Conservation (phyloP, 192 early-diverging fungal species). For the Globomyces pollinis-pini region DNA sequence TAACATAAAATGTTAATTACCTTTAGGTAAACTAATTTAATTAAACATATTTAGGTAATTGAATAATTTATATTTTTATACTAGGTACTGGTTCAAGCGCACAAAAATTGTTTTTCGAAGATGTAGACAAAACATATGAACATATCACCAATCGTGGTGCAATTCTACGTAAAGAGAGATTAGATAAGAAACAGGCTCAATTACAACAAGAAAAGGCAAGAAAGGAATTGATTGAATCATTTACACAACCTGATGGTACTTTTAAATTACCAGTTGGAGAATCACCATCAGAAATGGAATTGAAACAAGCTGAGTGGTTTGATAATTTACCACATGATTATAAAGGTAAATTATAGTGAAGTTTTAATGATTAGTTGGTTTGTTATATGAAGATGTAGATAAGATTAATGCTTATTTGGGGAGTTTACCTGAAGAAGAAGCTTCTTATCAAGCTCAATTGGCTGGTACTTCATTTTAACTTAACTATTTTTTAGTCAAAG, state of each 20-base stretch:
- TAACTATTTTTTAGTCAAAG: no score
- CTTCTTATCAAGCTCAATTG: conserved; percentile 6
- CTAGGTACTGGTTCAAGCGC: conserved; percentile 44
- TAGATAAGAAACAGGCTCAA: conserved; percentile 20
- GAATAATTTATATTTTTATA: conserved; percentile 10
- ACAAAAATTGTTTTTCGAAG: conserved; percentile 71
- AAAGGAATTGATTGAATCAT: conserved; percentile 43
- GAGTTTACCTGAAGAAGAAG: conserved; percentile 53
- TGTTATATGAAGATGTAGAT: conserved; percentile 68
- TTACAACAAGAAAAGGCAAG: conserved; percentile 36
- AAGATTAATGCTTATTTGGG: conserved; percentile 77
- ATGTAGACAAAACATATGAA: conserved; percentile 77
- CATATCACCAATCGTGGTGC: conserved; percentile 71
- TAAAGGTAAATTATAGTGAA: conserved; percentile 42
- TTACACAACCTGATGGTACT: conserved; percentile 69
- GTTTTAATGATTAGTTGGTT: conserved; percentile 37
- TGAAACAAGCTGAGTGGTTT: conserved; percentile 59
- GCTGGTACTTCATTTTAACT: no score
- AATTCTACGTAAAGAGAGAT: conserved; percentile 52
- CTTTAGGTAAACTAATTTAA: not conserved
- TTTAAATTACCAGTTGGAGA: conserved; percentile 62
- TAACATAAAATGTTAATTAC: no score
- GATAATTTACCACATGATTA: conserved; percentile 59
- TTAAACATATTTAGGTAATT: not conserved
- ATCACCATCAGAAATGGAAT: conserved; percentile 47